Conservation (phyloP, 805 yeast species). For the Babjeviella inositovora region DNA sequence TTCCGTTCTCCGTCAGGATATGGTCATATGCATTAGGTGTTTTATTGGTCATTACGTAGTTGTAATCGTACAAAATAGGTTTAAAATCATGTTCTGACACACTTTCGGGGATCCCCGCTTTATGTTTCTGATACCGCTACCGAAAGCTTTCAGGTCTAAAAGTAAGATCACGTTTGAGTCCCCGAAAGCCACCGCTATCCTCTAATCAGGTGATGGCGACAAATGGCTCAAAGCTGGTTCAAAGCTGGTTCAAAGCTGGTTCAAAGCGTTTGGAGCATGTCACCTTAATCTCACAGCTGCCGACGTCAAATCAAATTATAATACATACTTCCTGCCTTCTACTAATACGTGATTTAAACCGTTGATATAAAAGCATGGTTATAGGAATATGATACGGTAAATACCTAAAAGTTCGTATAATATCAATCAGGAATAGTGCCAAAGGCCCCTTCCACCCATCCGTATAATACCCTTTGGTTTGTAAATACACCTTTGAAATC, state of each 20-base stretch:
- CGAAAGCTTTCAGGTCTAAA: constrained; percentile 21
- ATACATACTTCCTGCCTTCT: too few species aligned
- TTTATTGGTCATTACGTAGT: constrained; percentile 11
- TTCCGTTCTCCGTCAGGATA: too few species aligned
- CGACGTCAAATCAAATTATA: constrained; percentile 45
- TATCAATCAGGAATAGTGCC: too few species aligned
- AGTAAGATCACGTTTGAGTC: constrained; percentile 57
- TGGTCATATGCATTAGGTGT: constrained; percentile 2
- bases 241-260: too few species aligned
- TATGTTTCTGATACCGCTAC: constrained; percentile 11
- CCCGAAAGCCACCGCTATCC: constrained; percentile 53
- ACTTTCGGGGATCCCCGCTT: background rate
- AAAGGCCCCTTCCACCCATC: too few species aligned
- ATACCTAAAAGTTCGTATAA: too few species aligned
- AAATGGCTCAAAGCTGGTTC: constrained; percentile 75
- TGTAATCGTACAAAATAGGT: constrained; percentile 8
- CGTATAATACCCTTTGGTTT: too few species aligned
- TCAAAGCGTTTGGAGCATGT: constrained; percentile 29
- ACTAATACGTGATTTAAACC: too few species aligned
- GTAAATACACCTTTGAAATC: too few species aligned
- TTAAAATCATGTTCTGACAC: background rate
- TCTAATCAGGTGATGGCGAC: constrained; percentile 44
- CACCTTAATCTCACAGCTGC: constrained; percentile 25
- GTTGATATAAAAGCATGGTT: too few species aligned
- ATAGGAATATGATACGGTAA: too few species aligned